phyloP scores from a whole-genome alignment of 768 basidiomycete genomes.

The Pulveroboletus ravenelii region DNA sequence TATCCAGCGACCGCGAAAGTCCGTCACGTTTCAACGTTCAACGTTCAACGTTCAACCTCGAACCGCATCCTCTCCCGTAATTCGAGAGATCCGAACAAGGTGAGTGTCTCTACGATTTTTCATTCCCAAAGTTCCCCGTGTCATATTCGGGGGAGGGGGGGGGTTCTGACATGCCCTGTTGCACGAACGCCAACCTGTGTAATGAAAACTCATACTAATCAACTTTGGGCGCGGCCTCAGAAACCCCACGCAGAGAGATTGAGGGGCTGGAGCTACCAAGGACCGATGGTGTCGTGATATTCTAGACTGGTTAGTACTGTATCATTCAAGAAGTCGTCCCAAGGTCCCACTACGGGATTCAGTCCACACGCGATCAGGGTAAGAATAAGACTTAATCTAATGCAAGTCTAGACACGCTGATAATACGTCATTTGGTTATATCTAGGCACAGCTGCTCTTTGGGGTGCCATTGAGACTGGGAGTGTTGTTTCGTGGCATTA shows the following conservation, averaged over 20 bases:
- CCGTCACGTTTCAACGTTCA: no score
- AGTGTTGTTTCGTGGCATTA: not conserved
- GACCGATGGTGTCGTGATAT: not conserved
- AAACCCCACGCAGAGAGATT: conserved; percentile 5
- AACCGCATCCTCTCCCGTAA: no score
- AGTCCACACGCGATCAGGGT: not conserved
- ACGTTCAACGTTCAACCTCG: no score
- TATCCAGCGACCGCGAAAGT: not conserved
- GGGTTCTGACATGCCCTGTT: not conserved
- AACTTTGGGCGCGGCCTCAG: conserved; percentile 1
- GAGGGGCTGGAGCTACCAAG: not conserved
- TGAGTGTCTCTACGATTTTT: not conserved
- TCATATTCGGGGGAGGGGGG: not conserved
- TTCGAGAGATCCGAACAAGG: not conserved
- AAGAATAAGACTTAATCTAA: not conserved
- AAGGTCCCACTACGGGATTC: not conserved
- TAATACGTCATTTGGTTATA: not conserved
- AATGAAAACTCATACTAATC: conserved; percentile 1
- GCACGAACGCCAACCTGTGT: not conserved
- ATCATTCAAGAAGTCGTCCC: not conserved
- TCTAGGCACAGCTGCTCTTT: not conserved
- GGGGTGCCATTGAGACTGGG: not conserved
- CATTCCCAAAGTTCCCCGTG: not conserved
- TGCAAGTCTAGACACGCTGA: not conserved
- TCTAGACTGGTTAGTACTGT: not conserved